Evolutionary conservation across 192 early-diverging fungal genomes (phyloP), one percentile per base, ranked within the genome.

Genomic region (Umbelopsis isabellina): DNA sequence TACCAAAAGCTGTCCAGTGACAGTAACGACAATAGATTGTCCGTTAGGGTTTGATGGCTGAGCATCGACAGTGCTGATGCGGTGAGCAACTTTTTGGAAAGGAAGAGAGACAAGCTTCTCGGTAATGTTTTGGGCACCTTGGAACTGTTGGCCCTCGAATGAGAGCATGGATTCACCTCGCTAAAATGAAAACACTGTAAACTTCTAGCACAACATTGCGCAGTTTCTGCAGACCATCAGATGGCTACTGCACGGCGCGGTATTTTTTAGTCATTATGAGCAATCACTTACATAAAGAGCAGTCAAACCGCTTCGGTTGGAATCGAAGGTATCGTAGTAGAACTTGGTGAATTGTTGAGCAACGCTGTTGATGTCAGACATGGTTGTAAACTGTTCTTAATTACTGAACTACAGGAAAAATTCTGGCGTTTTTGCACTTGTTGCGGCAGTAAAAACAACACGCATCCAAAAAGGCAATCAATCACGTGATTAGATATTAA

Each of bases 281-380:
- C 20, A 8, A 13, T 27, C 13, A 49, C 91, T 66, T 91, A 96
- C 94, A 80, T 97, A 98, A 69, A 98, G 88, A 41, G 85, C 70
- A 15, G 70, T 77, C 46, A 98, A 85, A 0, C 71, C 70, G 4
- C 68, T 65, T 64, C 95, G 89, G 81, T 92, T 82, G 25, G 69
- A 16, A 78, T 95, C 95, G 79, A 98, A 98, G 15, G 88, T 86
- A 65, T 84, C 53, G 83, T 98, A 98, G 87, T 98, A 98, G 78
- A 77, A 98, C 3, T 90, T 82, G 64, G 83, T 82, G 82, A 98
- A 97, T 76, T 86, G 77, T 70, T 89, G 85, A 27, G 89, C 93
- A 80, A 89, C 68, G 35, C 65, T 13, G 48, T 58, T 72, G 27
- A 66, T 46, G 66, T 18, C 15, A 35, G 55, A 67, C 16, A 41